These are phyloP conservation scores for Jamesozyma hellenica DNA, from an alignment of 805 yeast genomes.

Conservation along the genomic window DNA sequence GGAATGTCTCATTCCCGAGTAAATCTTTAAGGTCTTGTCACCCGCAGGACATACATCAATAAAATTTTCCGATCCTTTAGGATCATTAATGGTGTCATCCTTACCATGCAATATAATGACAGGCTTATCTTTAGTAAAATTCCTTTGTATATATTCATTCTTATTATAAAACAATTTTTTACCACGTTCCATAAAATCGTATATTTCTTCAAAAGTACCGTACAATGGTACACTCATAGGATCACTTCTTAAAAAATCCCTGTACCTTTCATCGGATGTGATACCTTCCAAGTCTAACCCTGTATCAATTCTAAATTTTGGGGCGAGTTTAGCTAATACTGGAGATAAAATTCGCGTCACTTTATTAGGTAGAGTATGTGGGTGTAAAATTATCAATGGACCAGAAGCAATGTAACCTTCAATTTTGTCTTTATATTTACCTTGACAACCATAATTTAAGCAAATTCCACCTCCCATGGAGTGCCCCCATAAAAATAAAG, in stretches of 20 bases:
- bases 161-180: conserved; percentile 34
- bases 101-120: conserved; percentile 53
- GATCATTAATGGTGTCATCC: conserved; percentile 51
- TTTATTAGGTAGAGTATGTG: conserved; percentile 46
- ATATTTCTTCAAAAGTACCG: conserved; percentile 45
- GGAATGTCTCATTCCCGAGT: conserved; percentile 30
- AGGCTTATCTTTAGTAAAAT: conserved; percentile 31
- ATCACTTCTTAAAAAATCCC: conserved; percentile 35
- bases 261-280: conserved; percentile 40
- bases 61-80: conserved; percentile 38
- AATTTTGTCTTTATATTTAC: conserved; percentile 39
- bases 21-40: conserved; percentile 18
- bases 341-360: conserved; percentile 36
- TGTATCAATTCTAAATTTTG: conserved; percentile 45
- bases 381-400: conserved; percentile 52
- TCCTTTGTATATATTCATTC: conserved; percentile 28
- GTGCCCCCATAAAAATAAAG: conserved; percentile 50
- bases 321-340: conserved; percentile 33
- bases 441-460: conserved; percentile 50
- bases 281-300: conserved; percentile 45
- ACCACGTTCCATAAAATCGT: conserved; percentile 60
- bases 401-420: conserved; percentile 43
- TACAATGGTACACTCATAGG: conserved; percentile 37
- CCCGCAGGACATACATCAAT: conserved; percentile 24
- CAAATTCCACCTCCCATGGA: conserved; percentile 78